phyloP scores from a whole-genome alignment of 305 asterid species.

The Euphrasia arctica region DNA sequence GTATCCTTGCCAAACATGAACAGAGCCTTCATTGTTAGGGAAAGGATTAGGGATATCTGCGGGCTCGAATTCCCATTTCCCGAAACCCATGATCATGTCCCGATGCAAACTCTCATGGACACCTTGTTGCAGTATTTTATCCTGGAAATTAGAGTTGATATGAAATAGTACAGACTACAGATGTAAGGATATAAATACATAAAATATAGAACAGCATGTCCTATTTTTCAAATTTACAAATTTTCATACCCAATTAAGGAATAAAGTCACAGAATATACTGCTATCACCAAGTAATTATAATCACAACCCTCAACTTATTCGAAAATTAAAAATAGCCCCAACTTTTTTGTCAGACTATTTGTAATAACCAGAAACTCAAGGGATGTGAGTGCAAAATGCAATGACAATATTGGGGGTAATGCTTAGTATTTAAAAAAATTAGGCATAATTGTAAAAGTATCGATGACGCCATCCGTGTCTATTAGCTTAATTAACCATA shows the following conservation, averaged over 20 bases:
- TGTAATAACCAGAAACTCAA: too few relatives aligned
- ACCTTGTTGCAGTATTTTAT: constrained; percentile 64
- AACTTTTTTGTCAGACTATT: neutral
- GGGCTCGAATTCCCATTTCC: constrained; percentile 72
- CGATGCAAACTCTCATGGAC: constrained; percentile 56
- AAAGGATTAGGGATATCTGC: constrained; percentile 54
- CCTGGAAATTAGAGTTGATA: constrained; percentile 38
- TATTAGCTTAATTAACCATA: neutral
- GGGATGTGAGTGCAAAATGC: neutral
- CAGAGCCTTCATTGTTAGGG: constrained; percentile 53
- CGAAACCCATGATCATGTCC: constrained; percentile 49
- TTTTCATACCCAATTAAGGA: too few relatives aligned
- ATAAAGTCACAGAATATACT: neutral
- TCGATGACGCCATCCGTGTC: neutral
- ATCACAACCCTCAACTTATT: neutral
- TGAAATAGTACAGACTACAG: neutral
- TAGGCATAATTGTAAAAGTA: neutral
- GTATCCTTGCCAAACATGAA: constrained; percentile 81
- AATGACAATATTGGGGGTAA: neutral
- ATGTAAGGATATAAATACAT: neutral
- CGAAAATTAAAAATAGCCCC: neutral
- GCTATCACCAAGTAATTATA: neutral
- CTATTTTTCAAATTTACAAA: too few relatives aligned
- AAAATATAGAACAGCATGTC: too few relatives aligned
- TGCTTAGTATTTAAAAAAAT: too few relatives aligned